Evolutionary conservation across 2,329 filamentous ascomycete species (phyloP).

Genomic region (Claviceps sp.): DNA sequence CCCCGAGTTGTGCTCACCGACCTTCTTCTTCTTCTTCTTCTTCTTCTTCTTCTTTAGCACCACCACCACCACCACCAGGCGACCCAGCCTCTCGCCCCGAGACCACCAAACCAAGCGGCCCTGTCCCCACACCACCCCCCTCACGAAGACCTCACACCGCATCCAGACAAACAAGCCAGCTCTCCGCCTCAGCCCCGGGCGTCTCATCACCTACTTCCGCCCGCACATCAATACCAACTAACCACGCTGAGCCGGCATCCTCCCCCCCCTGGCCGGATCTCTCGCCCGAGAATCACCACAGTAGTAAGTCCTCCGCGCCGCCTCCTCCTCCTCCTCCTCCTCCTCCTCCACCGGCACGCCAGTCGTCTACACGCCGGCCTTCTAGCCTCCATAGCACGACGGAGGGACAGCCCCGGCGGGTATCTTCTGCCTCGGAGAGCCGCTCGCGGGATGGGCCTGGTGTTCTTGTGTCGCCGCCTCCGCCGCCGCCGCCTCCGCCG

Average conservation of each 20-base stretch:
- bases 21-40: no score
- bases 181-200: slow-evolving; percentile 9
- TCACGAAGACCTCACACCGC: slow-evolving; percentile 34
- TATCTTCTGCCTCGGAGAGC: slow-evolving; percentile 13
- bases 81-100: slow-evolving; percentile 33
- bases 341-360: slow-evolving; percentile 32
- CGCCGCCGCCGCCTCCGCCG: slow-evolving; percentile 26
- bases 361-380: slow-evolving; percentile 30
- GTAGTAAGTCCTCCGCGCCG: slow-evolving; percentile 19
- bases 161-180: slow-evolving; percentile 17
- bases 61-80: slow-evolving; percentile 17
- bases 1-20: no score
- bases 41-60: no score
- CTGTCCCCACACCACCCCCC: slow-evolving; percentile 40
- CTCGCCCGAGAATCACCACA: slow-evolving; percentile 1
- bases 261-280: neutral
- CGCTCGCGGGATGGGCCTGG: slow-evolving; percentile 13
- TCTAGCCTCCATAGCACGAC: slow-evolving; percentile 27
- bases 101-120: slow-evolving; percentile 27
- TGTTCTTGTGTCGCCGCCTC: slow-evolving; percentile 24
- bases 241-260: slow-evolving; percentile 10
- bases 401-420: slow-evolving; percentile 21
- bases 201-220: slow-evolving; percentile 6
- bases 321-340: slow-evolving; percentile 25
- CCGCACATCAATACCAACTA: slow-evolving; percentile 8